Conservation (phyloP, 2,329 filamentous ascomycete species). For the Ceratocystis huliohia region DNA sequence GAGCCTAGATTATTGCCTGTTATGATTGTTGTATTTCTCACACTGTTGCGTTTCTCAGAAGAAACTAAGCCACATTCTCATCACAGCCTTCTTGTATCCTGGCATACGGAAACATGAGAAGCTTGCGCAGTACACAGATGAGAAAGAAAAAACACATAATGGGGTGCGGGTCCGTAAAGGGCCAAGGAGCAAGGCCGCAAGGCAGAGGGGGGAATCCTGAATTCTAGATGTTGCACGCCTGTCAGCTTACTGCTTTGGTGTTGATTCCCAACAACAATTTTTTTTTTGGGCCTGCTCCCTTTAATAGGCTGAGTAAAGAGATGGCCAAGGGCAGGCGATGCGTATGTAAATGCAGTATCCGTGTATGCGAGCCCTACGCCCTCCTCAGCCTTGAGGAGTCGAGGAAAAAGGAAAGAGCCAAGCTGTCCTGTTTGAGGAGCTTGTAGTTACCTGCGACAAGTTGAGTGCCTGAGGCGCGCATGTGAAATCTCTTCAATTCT, state of each 20-base stretch:
- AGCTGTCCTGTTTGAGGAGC: background rate
- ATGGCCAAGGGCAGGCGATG: background rate
- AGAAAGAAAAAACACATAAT: background rate
- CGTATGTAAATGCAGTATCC: background rate
- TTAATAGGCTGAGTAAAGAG: background rate
- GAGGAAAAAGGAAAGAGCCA: background rate
- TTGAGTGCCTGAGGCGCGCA: conserved; percentile 1
- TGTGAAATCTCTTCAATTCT: background rate
- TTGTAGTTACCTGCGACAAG: background rate
- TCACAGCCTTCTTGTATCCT: background rate
- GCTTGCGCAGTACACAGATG: background rate
- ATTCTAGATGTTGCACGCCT: background rate
- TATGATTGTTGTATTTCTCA: too few species aligned
- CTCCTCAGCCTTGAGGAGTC: background rate
- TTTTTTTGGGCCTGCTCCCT: conserved; percentile 3
- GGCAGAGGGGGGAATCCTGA: background rate
- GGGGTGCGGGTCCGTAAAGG: background rate
- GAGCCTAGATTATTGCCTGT: background rate
- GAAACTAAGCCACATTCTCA: background rate
- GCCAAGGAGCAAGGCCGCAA: background rate
- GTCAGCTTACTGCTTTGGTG: conserved; percentile 6
- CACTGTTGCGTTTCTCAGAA: background rate
- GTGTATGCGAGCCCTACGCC: conserved; percentile 1
- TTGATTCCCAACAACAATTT: conserved; percentile 10
- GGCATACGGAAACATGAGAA: background rate